Percentiles rank a stretch among this genome's conserved stretches.
phyloP scores from a whole-genome alignment of 179 eudicot genomes.

The Spinacia oleracea region DNA sequence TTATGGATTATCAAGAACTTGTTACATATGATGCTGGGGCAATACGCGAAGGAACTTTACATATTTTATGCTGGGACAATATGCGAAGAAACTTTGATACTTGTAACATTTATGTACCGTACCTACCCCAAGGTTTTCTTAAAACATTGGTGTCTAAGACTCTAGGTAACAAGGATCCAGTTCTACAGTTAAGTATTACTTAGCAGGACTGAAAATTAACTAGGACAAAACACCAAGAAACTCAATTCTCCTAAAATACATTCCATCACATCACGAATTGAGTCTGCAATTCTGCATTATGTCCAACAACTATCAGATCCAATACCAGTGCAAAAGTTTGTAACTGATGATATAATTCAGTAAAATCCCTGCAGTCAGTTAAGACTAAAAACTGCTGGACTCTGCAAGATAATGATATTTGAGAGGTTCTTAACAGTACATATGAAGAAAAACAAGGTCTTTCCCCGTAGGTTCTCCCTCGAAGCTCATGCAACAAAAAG shows the following conservation, averaged over 20 bases:
- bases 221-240: background rate
- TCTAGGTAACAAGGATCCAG: background rate
- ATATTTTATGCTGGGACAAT: background rate
- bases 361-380: background rate
- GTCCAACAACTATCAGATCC: background rate
- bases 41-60: background rate
- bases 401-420: background rate
- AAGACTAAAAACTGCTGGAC: background rate
- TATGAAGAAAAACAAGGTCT: background rate
- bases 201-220: background rate
- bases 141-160: background rate
- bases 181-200: background rate
- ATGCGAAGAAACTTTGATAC: background rate
- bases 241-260: background rate
- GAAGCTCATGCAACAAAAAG: constrained; percentile 1
- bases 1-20: background rate
- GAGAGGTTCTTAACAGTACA: background rate
- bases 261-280: background rate
- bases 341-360: background rate
- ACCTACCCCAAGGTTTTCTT: background rate
- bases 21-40: background rate
- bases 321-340: background rate
- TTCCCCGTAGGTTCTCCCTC: background rate
- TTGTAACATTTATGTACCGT: background rate
- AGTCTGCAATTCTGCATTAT: too few species aligned